Evolutionary conservation across 2,329 filamentous ascomycete species (phyloP).

Genomic region (Neonectria neomacrospora): DNA sequence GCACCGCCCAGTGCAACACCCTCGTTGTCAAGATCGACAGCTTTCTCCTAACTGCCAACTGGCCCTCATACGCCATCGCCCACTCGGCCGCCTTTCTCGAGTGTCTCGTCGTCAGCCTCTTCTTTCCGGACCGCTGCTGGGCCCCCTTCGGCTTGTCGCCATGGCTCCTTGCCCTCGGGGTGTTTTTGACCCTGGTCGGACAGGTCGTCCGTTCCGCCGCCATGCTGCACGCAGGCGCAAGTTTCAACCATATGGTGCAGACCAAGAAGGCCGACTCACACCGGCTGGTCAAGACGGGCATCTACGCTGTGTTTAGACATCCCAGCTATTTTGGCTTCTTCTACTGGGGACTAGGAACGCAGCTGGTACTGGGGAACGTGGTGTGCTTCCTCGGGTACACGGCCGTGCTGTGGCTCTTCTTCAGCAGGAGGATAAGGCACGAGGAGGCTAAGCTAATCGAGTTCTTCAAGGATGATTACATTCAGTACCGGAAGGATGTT

Average conservation of each 20-base stretch:
- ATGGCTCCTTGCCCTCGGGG: slow-evolving; percentile 64
- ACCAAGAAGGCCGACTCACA: slow-evolving; percentile 75
- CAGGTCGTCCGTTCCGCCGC: slow-evolving; percentile 82
- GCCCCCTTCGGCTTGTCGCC: slow-evolving; percentile 57
- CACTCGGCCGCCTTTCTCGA: slow-evolving; percentile 81
- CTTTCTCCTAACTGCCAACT: slow-evolving; percentile 88
- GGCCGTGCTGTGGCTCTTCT: slow-evolving; percentile 86
- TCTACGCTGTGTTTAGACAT: slow-evolving; percentile 83
- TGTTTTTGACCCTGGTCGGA: slow-evolving; percentile 73
- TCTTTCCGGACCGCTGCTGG: slow-evolving; percentile 64
- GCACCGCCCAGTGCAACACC: slow-evolving; percentile 86
- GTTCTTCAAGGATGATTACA: slow-evolving; percentile 89
- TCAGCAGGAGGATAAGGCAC: slow-evolving; percentile 75
- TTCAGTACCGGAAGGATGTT: slow-evolving; percentile 76
- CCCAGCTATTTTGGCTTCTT: slow-evolving; percentile 98
- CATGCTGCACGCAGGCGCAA: slow-evolving; percentile 89
- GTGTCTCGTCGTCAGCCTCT: slow-evolving; percentile 68
- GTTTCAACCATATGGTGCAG: slow-evolving; percentile 92
- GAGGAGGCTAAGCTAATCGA: slow-evolving; percentile 82
- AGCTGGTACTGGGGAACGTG: slow-evolving; percentile 87
- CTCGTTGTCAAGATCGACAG: slow-evolving; percentile 75
- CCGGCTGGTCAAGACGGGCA: slow-evolving; percentile 81
- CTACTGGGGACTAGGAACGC: slow-evolving; percentile 97
- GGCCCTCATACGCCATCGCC: slow-evolving; percentile 83
- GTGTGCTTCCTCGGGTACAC: slow-evolving; percentile 81